A percentile compares a stretch with the other conserved stretches of the same genome.
phyloP scores from a whole-genome alignment of 352 stramenopile genomes.

The Bremia lactucae region DNA sequence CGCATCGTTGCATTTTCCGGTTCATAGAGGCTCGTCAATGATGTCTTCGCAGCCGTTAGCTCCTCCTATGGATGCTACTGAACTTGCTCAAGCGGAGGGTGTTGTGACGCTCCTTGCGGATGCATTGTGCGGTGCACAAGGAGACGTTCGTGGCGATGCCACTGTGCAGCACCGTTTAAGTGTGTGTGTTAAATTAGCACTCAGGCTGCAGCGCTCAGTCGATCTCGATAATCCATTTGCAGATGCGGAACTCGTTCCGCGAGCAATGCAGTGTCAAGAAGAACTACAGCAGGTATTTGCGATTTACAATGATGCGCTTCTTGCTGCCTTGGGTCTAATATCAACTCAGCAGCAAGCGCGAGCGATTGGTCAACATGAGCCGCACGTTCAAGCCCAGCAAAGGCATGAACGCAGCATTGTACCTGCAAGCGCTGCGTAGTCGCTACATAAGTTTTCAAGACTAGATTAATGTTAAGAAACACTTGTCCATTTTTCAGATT shows the following conservation, averaged over 20 bases:
- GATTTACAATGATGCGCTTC: conserved; percentile 31
- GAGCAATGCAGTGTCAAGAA: conserved; percentile 31
- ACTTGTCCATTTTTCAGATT: too few species aligned
- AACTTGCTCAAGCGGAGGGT: conserved; percentile 27
- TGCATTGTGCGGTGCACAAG: conserved; percentile 17
- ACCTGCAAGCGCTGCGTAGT: conserved; percentile 24
- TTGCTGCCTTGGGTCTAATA: conserved; percentile 19
- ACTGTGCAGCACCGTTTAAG: conserved; percentile 30
- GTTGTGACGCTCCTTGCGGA: conserved; percentile 18
- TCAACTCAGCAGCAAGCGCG: conserved; percentile 11
- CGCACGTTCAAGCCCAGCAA: conserved; percentile 18
- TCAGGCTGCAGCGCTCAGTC: conserved; percentile 17
- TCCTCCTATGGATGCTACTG: conserved; percentile 26
- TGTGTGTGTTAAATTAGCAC: conserved; percentile 22
- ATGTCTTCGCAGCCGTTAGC: conserved; percentile 4
- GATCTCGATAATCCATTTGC: conserved; percentile 33
- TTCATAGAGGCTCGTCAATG: conserved; percentile 8
- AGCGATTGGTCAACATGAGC: conserved; percentile 10
- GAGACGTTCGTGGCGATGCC: conserved; percentile 23
- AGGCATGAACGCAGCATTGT: conserved; percentile 17
- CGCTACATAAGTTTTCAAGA: not conserved
- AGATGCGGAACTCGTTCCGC: conserved; percentile 26
- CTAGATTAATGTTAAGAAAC: too few species aligned
- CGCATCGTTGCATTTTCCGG: conserved; percentile 12
- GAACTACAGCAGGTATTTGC: conserved; percentile 25